Base-by-base conservation (phyloP, 2,329 filamentous ascomycete genomes). In the Penicillium fuscoglaucum region DNA sequence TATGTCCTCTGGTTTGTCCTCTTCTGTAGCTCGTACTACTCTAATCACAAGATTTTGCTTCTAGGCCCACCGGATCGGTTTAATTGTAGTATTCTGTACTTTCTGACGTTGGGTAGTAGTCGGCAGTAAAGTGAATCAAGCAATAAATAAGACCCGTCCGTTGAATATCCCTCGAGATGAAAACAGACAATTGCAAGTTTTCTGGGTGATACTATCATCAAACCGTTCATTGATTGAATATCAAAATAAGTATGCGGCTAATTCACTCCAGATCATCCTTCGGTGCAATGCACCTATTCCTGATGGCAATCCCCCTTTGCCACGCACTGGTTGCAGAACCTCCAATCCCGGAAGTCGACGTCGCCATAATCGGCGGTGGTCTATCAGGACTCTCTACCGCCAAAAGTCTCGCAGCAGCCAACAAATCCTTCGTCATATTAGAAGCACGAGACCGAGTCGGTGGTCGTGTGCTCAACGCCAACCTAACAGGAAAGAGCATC, bases 391-490 rank as follows among this genome's bases (percentile, higher is more conserved):
- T 56, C 6, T 45, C 54, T 1, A 28, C 29, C 1, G 61, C 61
- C 10, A 62, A 62, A 24, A 29, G 52, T 1, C 52, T 66, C 13
- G 37, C 55, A 24, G 40, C 48, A 1, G 52, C 59, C 4, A 60
- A 60, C 19, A 53, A 44, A 26, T 33, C 59, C 8, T 61, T 62
- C 24, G 45, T 44, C 4, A 45, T 65, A 26, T 40, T 66, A 19
- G 64, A 66, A 52, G 61, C 63, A 31, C 58, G 63, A 39, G 58
- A 63, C 26, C 63, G 64, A 24, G 57, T 66, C 21, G 64, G 64
- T 21, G 64, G 64, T 9, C 64, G 64, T 2, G 58, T 66, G 1
- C 49, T 57, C 24, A 65, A 59, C 19, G 40, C 31, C 7, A 40
- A 60, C 9, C 29, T 68, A 3, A 50, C 55, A 2, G 61, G 62